A percentile compares a stretch with the other conserved stretches of the same genome.
Conservation (phyloP, 1,284 basidiomycete genomes). For the Polyporus tsugae region DNA sequence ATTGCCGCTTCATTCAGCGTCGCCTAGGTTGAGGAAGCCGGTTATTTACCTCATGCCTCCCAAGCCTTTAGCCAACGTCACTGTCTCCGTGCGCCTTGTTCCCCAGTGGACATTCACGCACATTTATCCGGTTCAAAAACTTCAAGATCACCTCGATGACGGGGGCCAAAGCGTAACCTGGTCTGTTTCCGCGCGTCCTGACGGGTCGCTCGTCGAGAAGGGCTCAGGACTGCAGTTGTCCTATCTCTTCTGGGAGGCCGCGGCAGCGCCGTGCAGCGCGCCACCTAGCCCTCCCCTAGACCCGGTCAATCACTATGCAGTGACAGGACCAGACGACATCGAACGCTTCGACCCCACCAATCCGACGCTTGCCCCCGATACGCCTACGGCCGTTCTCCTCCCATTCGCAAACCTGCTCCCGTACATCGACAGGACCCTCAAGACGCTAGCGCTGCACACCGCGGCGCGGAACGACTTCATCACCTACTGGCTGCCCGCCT, state of each 20-base stretch:
- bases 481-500: conserved; percentile 51
- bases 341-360: conserved; percentile 12
- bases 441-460: conserved; percentile 46
- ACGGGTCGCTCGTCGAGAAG: conserved; percentile 8
- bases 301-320: neutral
- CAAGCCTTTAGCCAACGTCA: neutral
- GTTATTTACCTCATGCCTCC: conserved; percentile 18
- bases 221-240: neutral
- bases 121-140: conserved; percentile 9
- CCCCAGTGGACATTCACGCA: conserved; percentile 20
- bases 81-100: conserved; percentile 8
- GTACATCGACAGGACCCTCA: conserved; percentile 48
- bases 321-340: neutral
- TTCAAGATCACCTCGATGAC: neutral
- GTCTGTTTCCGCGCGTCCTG: neutral
- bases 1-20: no score
- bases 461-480: conserved; percentile 55
- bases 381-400: conserved; percentile 38
- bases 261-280: neutral
- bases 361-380: neutral
- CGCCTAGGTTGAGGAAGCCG: neutral
- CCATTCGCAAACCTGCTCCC: conserved; percentile 36
- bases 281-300: conserved; percentile 4
- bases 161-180: conserved; percentile 33
- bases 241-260: conserved; percentile 46